phyloP scores from a whole-genome alignment of 371 early-diverging fungal genomes.

The Choanephora cucurbitarum region DNA sequence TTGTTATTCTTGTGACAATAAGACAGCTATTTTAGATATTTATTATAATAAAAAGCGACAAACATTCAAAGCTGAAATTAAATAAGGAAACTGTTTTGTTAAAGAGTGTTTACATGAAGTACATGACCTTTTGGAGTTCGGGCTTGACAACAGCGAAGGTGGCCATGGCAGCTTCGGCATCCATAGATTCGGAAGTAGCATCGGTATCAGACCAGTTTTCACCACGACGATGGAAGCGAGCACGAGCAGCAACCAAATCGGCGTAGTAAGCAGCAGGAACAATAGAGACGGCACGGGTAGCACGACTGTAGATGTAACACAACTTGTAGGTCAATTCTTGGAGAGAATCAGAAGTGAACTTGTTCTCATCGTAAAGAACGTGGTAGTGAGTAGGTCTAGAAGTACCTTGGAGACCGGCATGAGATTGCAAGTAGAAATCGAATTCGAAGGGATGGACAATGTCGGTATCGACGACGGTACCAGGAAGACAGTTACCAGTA shows the following conservation, averaged over 20 bases:
- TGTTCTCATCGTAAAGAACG: slow-evolving; percentile 85
- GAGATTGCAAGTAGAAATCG: slow-evolving; percentile 92
- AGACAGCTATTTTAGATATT: too few species aligned
- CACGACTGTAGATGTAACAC: slow-evolving; percentile 89
- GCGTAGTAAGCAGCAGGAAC: slow-evolving; percentile 92
- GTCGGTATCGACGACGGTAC: slow-evolving; percentile 88
- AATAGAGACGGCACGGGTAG: slow-evolving; percentile 80
- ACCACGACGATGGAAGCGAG: slow-evolving; percentile 75
- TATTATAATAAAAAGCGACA: too few species aligned
- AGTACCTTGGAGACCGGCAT: slow-evolving; percentile 91
- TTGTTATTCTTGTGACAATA: background rate
- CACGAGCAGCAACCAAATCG: slow-evolving; percentile 81
- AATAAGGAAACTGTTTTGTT: too few species aligned
- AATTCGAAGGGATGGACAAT: slow-evolving; percentile 84
- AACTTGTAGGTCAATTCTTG: slow-evolving; percentile 85
- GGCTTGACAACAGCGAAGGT: slow-evolving; percentile 44
- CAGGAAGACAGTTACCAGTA: slow-evolving; percentile 66
- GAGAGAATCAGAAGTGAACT: slow-evolving; percentile 73
- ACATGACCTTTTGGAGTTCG: slow-evolving; percentile 28
- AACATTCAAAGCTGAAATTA: too few species aligned
- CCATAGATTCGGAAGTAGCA: slow-evolving; percentile 43
- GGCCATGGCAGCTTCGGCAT: slow-evolving; percentile 44
- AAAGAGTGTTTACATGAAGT: slow-evolving; percentile 29
- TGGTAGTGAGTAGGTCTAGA: slow-evolving; percentile 91
- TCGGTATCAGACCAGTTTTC: slow-evolving; percentile 56